Percentiles rank a stretch among this genome's conserved stretches.
These are phyloP conservation scores for Cercophora scortea DNA, from an alignment of 495 filamentous ascomycete species.

Conservation along the genomic window DNA sequence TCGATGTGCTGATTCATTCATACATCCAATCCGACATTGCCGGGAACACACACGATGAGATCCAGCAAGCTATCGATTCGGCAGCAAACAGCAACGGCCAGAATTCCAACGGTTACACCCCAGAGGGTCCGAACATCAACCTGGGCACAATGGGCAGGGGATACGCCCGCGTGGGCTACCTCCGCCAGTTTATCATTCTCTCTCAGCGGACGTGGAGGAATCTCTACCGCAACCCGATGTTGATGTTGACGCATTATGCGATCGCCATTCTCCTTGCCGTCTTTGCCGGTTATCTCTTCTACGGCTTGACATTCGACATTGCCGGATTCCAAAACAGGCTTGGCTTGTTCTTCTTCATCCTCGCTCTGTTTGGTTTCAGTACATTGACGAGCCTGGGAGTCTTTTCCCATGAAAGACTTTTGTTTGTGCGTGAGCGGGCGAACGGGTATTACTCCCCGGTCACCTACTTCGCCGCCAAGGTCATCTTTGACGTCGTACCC, in stretches of 20 bases:
- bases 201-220: slow-evolving; percentile 93
- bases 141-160: slow-evolving; percentile 57
- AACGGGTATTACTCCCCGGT: slow-evolving; percentile 97
- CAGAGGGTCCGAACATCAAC: slow-evolving; percentile 34
- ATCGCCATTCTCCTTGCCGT: slow-evolving; percentile 93
- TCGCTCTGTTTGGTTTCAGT: slow-evolving; percentile 94
- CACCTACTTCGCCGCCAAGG: slow-evolving; percentile 93
- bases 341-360: slow-evolving; percentile 96
- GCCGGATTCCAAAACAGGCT: slow-evolving; percentile 96
- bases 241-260: slow-evolving; percentile 99
- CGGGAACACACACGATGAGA: slow-evolving; percentile 70
- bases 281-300: slow-evolving; percentile 91
- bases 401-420: slow-evolving; percentile 82
- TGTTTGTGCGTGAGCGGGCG: slow-evolving; percentile 90
- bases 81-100: slow-evolving; percentile 60
- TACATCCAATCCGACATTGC: slow-evolving; percentile 78
- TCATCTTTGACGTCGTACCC: slow-evolving; percentile 91
- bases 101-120: slow-evolving; percentile 49
- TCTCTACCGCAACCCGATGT: slow-evolving; percentile 92
- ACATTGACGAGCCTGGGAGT: slow-evolving; percentile 90
- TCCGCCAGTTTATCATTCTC: slow-evolving; percentile 80
- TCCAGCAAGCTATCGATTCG: slow-evolving; percentile 52
- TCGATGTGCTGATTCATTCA: slow-evolving; percentile 70
- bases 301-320: slow-evolving; percentile 91
- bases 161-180: slow-evolving; percentile 71